These are phyloP conservation scores for Pestalotiopsis sp. DNA, from an alignment of 2,329 filamentous ascomycete species.

Conservation along the genomic window DNA sequence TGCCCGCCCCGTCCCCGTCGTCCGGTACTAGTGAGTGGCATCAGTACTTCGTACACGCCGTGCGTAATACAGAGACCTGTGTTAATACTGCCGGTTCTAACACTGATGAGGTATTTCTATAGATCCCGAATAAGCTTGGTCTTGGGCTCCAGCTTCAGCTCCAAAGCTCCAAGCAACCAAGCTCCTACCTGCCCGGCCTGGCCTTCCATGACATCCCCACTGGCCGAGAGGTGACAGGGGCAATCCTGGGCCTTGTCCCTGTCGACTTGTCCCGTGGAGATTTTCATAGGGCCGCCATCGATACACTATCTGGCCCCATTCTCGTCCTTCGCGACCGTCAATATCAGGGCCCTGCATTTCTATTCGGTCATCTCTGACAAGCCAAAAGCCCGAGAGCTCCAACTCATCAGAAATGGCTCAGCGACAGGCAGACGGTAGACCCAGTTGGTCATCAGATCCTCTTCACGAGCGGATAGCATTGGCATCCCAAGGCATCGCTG, in stretches of 20 bases:
- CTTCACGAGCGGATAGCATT: slow-evolving; percentile 8
- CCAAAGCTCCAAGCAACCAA: not conserved
- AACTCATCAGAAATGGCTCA: slow-evolving; percentile 27
- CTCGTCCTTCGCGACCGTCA: slow-evolving; percentile 26
- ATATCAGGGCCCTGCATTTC: slow-evolving; percentile 27
- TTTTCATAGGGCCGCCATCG: slow-evolving; percentile 32
- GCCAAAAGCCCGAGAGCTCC: slow-evolving; percentile 29
- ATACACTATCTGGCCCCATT: slow-evolving; percentile 30
- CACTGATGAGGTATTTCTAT: not conserved
- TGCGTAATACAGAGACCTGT: not conserved
- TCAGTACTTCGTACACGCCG: not conserved
- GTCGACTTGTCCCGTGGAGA: not conserved
- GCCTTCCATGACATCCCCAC: not conserved
- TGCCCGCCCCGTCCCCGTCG: not conserved
- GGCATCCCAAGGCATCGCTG: not conserved
- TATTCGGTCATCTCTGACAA: slow-evolving; percentile 33
- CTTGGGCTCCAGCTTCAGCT: not conserved
- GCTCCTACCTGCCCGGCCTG: not conserved
- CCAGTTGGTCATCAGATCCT: slow-evolving; percentile 27
- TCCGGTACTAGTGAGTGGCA: not conserved
- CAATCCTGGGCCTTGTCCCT: slow-evolving; percentile 8
- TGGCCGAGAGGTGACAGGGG: slow-evolving; percentile 4
- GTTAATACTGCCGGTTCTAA: not conserved
- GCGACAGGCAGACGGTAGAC: slow-evolving; percentile 20
- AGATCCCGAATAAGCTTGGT: not conserved